Base-by-base conservation (phyloP, 495 filamentous ascomycete species). In the Podospora fimiseda region DNA sequence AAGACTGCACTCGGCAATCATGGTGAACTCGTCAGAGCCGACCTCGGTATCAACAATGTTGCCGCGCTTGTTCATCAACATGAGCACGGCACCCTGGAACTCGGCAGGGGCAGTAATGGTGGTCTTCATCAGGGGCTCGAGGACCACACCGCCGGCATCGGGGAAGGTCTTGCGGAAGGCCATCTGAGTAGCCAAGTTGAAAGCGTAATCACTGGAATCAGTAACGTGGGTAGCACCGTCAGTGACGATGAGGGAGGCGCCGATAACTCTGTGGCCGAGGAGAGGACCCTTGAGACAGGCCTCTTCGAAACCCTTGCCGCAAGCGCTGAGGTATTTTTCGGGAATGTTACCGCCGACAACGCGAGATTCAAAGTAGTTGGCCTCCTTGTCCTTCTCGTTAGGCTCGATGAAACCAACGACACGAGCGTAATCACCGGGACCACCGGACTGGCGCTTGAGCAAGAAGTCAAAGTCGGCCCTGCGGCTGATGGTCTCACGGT, bases 71-170 rank as follows among this genome's bases (percentile, higher is more conserved):
- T 97, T 99, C 76, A 99, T 74, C 38, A 99, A 69, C 52, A 88
- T 90, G 19, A 97, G 88, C 40, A 97, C 85, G 67, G 89, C 91
- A 60, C 94, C 94, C 75, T 99, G 94, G 80, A 99, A 99, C 76
- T 97, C 94, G 61, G 86, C 87, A 5, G 94, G 94, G 3, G 94
- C 92, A 21, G 89, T 95, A 58, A 99, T 88, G 43, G 88, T 86
- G 9, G 90, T 96, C 79, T 96, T 97, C 94, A 99, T 99, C 51
- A 99, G 70, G 19, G 94, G 94, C 71, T 99, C 94, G 9, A 99
- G 81, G 13, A 99, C 82, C 54, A 84, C 72, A 5, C 91, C 90
- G 51, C 81, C 75, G 8, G 83, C 90, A 7, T 84, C 79, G 43
- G 74, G 73, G 76, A 99, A 99, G 11, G 89, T 87, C 74, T 96